Percentiles rank a stretch among this genome's conserved stretches.
phyloP scores from a whole-genome alignment of 345 rosid genomes.

The Turnera subulata region DNA sequence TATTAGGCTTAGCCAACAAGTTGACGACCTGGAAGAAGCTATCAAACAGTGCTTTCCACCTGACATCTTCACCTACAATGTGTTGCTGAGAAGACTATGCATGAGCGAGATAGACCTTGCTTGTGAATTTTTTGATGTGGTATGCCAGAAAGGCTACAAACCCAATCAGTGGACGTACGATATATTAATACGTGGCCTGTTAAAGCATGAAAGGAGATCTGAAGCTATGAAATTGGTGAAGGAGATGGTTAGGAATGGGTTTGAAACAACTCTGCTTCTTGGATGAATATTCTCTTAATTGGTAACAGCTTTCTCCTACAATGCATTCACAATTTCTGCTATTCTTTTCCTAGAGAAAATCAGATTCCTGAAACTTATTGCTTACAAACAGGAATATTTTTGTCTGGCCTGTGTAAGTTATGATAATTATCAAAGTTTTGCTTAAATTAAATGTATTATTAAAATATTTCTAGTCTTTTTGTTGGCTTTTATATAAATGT shows the following conservation, averaged over 20 bases:
- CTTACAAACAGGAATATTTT: too few relatives aligned
- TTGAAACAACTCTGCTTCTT: constrained; percentile 11
- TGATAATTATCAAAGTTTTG: too few relatives aligned
- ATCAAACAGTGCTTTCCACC: constrained; percentile 60
- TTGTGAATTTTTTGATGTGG: constrained; percentile 36
- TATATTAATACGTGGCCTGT: constrained; percentile 36
- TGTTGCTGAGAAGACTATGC: constrained; percentile 47
- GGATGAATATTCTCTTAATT: background rate
- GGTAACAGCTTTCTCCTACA: background rate
- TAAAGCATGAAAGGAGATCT: constrained; percentile 26
- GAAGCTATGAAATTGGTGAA: constrained; percentile 39
- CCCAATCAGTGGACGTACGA: constrained; percentile 58
- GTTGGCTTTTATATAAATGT: too few relatives aligned
- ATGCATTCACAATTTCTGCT: too few relatives aligned
- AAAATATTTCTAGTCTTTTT: too few relatives aligned
- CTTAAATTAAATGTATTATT: too few relatives aligned
- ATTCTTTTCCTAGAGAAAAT: too few relatives aligned
- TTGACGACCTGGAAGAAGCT: constrained; percentile 42
- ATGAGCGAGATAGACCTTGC: constrained; percentile 38
- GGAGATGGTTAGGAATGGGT: constrained; percentile 33
- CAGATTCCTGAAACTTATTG: too few relatives aligned
- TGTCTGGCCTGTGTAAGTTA: too few relatives aligned
- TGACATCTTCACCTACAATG: constrained; percentile 55
- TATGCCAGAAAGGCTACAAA: constrained; percentile 50
- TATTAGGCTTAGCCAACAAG: constrained; percentile 22